phyloP scores from a whole-genome alignment of 2,329 filamentous ascomycete species.

The Chaetomiaceae sp. region DNA sequence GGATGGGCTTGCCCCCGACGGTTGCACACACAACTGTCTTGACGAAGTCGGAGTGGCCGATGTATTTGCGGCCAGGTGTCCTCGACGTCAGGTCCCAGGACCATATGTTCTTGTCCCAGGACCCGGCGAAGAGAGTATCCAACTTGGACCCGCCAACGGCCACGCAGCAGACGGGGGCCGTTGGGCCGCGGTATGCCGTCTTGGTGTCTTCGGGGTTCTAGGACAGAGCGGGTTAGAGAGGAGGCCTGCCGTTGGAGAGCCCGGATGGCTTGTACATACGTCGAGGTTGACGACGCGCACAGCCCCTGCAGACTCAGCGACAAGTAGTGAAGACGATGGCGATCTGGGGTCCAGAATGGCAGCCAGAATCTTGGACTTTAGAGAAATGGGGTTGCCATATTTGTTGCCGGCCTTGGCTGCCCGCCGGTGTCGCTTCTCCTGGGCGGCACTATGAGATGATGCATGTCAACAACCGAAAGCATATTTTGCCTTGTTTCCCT shows the following conservation, averaged over 20 bases:
- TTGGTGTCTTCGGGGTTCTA: slow-evolving; percentile 39
- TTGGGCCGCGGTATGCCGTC: slow-evolving; percentile 64
- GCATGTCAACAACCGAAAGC: neutral
- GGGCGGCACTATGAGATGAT: slow-evolving; percentile 43
- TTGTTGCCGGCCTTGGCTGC: slow-evolving; percentile 69
- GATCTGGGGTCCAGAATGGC: slow-evolving; percentile 62
- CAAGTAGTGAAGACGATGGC: slow-evolving; percentile 56
- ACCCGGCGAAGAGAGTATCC: slow-evolving; percentile 71
- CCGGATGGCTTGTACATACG: slow-evolving; percentile 43
- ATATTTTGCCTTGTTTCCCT: too few relatives aligned
- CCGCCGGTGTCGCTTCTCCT: slow-evolving; percentile 52
- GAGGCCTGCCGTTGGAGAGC: neutral
- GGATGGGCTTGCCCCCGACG: slow-evolving; percentile 55
- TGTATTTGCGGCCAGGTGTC: slow-evolving; percentile 53
- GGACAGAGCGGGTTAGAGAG: neutral
- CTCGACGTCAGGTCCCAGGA: slow-evolving; percentile 66
- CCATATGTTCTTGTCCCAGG: slow-evolving; percentile 92
- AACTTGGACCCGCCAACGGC: slow-evolving; percentile 55
- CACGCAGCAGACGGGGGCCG: slow-evolving; percentile 74
- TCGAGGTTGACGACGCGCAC: slow-evolving; percentile 70
- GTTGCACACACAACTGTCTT: slow-evolving; percentile 66
- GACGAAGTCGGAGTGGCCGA: slow-evolving; percentile 86
- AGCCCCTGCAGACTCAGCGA: slow-evolving; percentile 83
- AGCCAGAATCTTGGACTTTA: slow-evolving; percentile 83
- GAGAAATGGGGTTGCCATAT: slow-evolving; percentile 71